Evolutionary conservation across 768 basidiomycete genomes (phyloP).

Genomic region (Leccinum obscurum): DNA sequence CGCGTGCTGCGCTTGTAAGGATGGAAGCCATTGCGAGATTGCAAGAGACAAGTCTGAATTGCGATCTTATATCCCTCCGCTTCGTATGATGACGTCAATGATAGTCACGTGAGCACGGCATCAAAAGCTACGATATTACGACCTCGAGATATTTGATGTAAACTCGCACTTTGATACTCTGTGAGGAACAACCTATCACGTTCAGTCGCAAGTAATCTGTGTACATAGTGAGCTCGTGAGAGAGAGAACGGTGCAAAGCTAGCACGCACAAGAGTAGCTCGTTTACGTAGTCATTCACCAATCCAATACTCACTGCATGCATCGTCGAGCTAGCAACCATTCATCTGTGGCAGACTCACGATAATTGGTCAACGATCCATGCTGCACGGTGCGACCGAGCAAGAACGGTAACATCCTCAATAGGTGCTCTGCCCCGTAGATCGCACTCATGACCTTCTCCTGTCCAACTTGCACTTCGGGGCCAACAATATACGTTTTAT

Average conservation of each 20-base stretch:
- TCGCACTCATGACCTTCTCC: slow-evolving; percentile 82
- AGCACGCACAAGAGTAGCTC: slow-evolving; percentile 75
- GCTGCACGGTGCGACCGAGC: not conserved
- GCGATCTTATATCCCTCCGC: too few relatives aligned
- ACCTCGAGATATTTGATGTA: slow-evolving; percentile 57
- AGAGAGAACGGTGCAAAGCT: not conserved
- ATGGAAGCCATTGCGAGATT: slow-evolving; percentile 45
- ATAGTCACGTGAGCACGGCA: too few relatives aligned
- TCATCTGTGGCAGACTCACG: slow-evolving; percentile 92
- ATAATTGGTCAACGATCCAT: slow-evolving; percentile 7
- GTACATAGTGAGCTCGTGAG: not conserved
- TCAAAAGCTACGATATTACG: too few relatives aligned
- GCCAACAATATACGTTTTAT: slow-evolving; percentile 72
- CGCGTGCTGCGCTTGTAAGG: slow-evolving; percentile 45
- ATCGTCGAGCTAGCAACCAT: slow-evolving; percentile 83
- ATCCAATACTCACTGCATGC: slow-evolving; percentile 81
- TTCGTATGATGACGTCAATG: too few relatives aligned
- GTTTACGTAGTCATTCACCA: slow-evolving; percentile 87
- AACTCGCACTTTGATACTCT: slow-evolving; percentile 76
- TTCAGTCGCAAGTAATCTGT: slow-evolving; percentile 79
- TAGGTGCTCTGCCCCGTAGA: slow-evolving; percentile 98
- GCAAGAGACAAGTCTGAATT: too few relatives aligned
- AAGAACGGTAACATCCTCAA: slow-evolving; percentile 65
- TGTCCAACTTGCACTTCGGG: slow-evolving; percentile 62
- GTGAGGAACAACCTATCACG: slow-evolving; percentile 69